Evolutionary conservation across 2,329 filamentous ascomycete species (phyloP).

Genomic region (Ambrosiella beaveri): DNA sequence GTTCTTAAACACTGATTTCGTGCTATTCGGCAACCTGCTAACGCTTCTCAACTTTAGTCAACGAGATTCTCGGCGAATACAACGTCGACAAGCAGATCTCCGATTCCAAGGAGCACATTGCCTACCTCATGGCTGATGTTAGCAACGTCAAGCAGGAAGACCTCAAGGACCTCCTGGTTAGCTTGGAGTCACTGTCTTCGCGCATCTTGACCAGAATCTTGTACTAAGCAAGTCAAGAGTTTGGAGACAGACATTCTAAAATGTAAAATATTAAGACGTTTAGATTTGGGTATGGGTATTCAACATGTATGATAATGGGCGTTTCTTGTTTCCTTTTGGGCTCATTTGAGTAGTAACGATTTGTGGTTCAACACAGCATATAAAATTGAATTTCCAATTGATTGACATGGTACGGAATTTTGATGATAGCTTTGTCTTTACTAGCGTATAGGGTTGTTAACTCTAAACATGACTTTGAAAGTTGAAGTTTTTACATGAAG

Average conservation of each 20-base stretch:
- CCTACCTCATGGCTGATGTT: slow-evolving; percentile 96
- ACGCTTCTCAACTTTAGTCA: slow-evolving; percentile 37
- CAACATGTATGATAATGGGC: background rate
- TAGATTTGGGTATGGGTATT: background rate
- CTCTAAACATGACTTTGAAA: too few relatives aligned
- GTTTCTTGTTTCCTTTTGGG: background rate
- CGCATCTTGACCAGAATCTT: slow-evolving; percentile 31
- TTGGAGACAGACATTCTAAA: background rate
- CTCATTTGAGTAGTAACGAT: background rate
- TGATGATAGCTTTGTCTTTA: too few relatives aligned
- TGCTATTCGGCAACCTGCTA: slow-evolving; percentile 7
- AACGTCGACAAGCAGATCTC: slow-evolving; percentile 99
- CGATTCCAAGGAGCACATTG: slow-evolving; percentile 81
- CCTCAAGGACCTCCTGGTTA: slow-evolving; percentile 73
- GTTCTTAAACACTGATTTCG: slow-evolving; percentile 2
- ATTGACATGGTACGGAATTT: too few relatives aligned
- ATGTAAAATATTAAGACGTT: background rate
- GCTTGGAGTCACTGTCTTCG: slow-evolving; percentile 59
- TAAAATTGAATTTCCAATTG: too few relatives aligned
- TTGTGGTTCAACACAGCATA: background rate
- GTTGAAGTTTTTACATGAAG: too few relatives aligned
- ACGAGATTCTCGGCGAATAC: slow-evolving; percentile 84
- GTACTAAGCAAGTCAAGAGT: slow-evolving; percentile 20
- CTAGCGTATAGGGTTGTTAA: too few relatives aligned
- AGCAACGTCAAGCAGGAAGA: slow-evolving; percentile 66